Percentiles rank a stretch among this genome's conserved stretches.
Conservation (phyloP, 768 basidiomycete species). For the Leucosporidium creatinivorum region DNA sequence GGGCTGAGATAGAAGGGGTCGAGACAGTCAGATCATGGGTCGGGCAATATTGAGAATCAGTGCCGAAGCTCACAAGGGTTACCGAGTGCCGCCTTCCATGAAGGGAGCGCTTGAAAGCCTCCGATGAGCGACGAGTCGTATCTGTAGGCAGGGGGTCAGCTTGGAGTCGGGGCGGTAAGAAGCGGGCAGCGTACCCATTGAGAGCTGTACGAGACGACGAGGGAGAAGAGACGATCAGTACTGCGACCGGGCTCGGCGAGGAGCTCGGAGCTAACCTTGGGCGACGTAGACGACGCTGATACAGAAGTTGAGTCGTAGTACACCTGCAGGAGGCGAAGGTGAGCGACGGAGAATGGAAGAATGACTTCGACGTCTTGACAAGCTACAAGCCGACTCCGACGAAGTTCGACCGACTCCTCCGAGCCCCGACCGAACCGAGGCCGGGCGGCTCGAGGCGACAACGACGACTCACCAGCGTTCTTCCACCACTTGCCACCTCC, state of each 20-base stretch:
- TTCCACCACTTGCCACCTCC: conserved; percentile 1
- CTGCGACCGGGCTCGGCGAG: too few species aligned
- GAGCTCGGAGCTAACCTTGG: too few species aligned
- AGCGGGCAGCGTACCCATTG: background rate
- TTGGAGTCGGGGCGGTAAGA: background rate
- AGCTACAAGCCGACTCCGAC: too few species aligned
- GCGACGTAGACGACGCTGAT: background rate
- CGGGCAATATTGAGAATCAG: too few species aligned
- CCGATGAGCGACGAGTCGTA: background rate
- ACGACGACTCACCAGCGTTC: background rate
- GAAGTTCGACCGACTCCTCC: too few species aligned
- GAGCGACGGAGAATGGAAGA: background rate
- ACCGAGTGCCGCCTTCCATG: background rate
- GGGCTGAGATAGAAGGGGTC: too few species aligned
- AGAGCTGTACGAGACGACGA: background rate
- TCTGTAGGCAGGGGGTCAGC: background rate
- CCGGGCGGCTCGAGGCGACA: too few species aligned
- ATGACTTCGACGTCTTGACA: too few species aligned
- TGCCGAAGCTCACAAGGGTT: background rate
- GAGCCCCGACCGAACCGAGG: too few species aligned
- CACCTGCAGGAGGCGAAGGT: background rate
- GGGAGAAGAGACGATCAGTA: too few species aligned
- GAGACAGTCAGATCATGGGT: too few species aligned
- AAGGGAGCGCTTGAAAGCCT: background rate
- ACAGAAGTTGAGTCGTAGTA: background rate